Evolutionary conservation across 106 monocot species (phyloP).

Genomic region (Allium sativum): DNA sequence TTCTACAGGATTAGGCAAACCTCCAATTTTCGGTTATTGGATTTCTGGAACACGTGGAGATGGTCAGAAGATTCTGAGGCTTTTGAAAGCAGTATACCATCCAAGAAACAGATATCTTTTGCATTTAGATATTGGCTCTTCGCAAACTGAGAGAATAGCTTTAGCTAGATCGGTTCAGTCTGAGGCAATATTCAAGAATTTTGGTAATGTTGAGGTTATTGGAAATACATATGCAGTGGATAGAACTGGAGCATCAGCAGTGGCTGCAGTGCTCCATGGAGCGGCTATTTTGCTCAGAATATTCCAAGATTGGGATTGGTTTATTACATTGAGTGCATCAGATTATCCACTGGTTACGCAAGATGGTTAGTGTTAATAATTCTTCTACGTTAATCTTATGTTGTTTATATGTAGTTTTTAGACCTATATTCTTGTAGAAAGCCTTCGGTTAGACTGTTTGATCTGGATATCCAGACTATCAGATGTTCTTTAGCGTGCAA

Average conservation of each 20-base stretch:
- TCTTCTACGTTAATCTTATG: slow-evolving; percentile 3
- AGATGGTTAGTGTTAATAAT: slow-evolving; percentile 52
- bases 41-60: slow-evolving; percentile 63
- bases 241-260: slow-evolving; percentile 37
- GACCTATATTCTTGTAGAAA: too few relatives aligned
- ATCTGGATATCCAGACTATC: too few relatives aligned
- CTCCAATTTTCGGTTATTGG: slow-evolving; percentile 75
- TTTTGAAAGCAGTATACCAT: slow-evolving; percentile 70
- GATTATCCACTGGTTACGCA: slow-evolving; percentile 84
- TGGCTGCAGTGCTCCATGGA: slow-evolving; percentile 65
- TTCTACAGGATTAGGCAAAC: slow-evolving; percentile 27
- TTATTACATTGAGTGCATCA: slow-evolving; percentile 59
- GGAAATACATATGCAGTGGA: slow-evolving; percentile 58
- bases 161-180: slow-evolving; percentile 26
- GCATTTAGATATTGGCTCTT: slow-evolving; percentile 56
- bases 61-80: slow-evolving; percentile 41
- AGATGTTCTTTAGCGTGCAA: too few relatives aligned
- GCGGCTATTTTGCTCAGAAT: slow-evolving; percentile 67
- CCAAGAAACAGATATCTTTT: slow-evolving; percentile 78
- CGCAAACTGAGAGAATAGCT: slow-evolving; percentile 29
- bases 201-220: slow-evolving; percentile 65
- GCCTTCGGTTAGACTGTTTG: too few relatives aligned
- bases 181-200: slow-evolving; percentile 39
- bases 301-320: slow-evolving; percentile 73
- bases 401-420: not conserved